Conservation (phyloP, 768 basidiomycete species). For the Terana coerulea region DNA sequence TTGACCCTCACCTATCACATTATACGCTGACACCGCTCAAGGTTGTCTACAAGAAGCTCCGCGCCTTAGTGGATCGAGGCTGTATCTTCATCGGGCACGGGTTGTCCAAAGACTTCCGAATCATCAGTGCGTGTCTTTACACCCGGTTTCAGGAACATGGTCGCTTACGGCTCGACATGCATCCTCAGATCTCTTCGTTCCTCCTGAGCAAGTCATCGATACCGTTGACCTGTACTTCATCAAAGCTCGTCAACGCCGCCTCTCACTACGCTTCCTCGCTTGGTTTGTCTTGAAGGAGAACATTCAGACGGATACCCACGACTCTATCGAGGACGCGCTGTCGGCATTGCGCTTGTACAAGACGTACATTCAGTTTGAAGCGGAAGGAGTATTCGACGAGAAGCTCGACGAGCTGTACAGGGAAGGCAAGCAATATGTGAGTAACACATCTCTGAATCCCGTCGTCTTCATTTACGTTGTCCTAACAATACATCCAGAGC, state of each 20-base stretch:
- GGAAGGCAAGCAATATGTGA: conserved; percentile 70
- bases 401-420: conserved; percentile 84
- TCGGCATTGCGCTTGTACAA: conserved; percentile 85
- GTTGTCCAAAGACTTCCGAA: conserved; percentile 94
- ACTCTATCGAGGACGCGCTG: conserved; percentile 96
- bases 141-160: too few relatives aligned
- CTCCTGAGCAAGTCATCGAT: conserved; percentile 93
- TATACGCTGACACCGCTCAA: conserved; percentile 94
- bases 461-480: neutral
- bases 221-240: conserved; percentile 97
- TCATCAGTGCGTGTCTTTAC: conserved; percentile 74
- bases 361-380: conserved; percentile 73
- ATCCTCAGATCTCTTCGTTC: conserved; percentile 84
- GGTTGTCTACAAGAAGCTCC: conserved; percentile 97
- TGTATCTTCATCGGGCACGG: conserved; percentile 98
- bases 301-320: conserved; percentile 93
- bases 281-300: conserved; percentile 92
- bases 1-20: conserved; percentile 78
- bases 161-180: neutral
- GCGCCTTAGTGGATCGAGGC: conserved; percentile 87
- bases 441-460: conserved; percentile 26
- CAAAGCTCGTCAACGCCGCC: conserved; percentile 73
- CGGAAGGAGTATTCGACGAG: conserved; percentile 73
- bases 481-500: conserved; percentile 2
- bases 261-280: conserved; percentile 88